Evolutionary conservation across 2,329 filamentous ascomycete genomes (phyloP).

Genomic region (Trichoderma sp.): DNA sequence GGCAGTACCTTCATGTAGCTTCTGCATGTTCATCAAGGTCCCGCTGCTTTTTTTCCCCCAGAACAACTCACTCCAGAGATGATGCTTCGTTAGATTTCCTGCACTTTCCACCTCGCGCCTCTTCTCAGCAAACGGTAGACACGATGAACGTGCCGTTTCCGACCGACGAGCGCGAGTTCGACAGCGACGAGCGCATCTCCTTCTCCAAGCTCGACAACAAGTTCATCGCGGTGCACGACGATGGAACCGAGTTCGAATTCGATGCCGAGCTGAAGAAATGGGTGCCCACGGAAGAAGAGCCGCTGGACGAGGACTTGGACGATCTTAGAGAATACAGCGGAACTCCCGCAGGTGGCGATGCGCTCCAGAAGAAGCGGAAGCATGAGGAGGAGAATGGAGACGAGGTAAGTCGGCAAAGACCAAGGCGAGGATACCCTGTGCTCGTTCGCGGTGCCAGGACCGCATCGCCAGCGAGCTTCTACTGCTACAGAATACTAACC

Average conservation of each 20-base stretch:
- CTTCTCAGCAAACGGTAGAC: background rate
- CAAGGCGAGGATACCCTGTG: background rate
- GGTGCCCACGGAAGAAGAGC: constrained; percentile 64
- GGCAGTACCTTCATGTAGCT: background rate
- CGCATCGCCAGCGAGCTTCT: background rate
- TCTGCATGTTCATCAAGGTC: constrained; percentile 10
- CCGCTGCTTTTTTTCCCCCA: background rate
- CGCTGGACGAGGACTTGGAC: constrained; percentile 42
- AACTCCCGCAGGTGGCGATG: constrained; percentile 34
- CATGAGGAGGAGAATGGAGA: constrained; percentile 43
- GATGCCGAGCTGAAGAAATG: constrained; percentile 71
- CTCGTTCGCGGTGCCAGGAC: constrained; percentile 12
- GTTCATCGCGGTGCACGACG: constrained; percentile 80
- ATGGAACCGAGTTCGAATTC: constrained; percentile 84
- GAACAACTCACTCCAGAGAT: background rate
- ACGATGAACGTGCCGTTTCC: constrained; percentile 52
- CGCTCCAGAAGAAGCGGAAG: constrained; percentile 47
- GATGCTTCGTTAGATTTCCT: constrained; percentile 15
- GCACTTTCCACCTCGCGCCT: background rate
- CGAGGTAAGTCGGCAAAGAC: constrained; percentile 45
- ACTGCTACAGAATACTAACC: background rate
- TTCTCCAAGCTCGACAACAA: constrained; percentile 82
- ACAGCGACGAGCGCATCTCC: constrained; percentile 78
- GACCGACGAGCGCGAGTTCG: constrained; percentile 68
- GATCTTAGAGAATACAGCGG: constrained; percentile 40